Evolutionary conservation across 2,329 filamentous ascomycete genomes (phyloP).

Genomic region (Aspergillus pseudoviridinutans): DNA sequence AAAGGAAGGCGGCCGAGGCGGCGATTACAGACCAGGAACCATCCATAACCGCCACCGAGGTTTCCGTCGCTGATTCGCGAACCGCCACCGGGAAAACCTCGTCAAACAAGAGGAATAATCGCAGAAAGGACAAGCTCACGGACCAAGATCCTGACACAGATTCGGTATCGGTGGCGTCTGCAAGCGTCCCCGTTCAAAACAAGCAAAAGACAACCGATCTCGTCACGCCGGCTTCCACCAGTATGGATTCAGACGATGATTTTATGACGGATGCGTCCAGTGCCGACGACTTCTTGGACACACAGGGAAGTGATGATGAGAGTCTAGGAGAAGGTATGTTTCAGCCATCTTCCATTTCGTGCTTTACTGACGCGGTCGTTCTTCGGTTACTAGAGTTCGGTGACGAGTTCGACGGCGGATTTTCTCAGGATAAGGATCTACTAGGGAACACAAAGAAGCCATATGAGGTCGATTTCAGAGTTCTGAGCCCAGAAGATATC

Average conservation of each 20-base stretch:
- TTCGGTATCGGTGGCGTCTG: slow-evolving; percentile 8
- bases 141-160: slow-evolving; percentile 8
- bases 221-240: slow-evolving; percentile 43
- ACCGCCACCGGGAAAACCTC: slow-evolving; percentile 21
- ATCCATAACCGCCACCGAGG: slow-evolving; percentile 27
- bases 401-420: slow-evolving; percentile 56
- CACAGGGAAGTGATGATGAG: slow-evolving; percentile 69
- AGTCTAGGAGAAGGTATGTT: slow-evolving; percentile 41
- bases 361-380: slow-evolving; percentile 5
- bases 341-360: not conserved
- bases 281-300: slow-evolving; percentile 63
- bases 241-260: slow-evolving; percentile 95
- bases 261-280: slow-evolving; percentile 82
- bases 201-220: slow-evolving; percentile 32
- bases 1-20: slow-evolving; percentile 52
- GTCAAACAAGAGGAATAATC: slow-evolving; percentile 13
- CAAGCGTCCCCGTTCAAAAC: slow-evolving; percentile 9
- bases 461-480: slow-evolving; percentile 81
- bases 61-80: slow-evolving; percentile 19
- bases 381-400: slow-evolving; percentile 48
- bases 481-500: slow-evolving; percentile 76
- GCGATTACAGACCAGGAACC: slow-evolving; percentile 28
- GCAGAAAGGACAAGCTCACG: slow-evolving; percentile 17
- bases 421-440: slow-evolving; percentile 66
- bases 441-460: slow-evolving; percentile 67